Evolutionary conservation across 345 rosid species (phyloP).

Genomic region (Xanthoceras sorbifolium): DNA sequence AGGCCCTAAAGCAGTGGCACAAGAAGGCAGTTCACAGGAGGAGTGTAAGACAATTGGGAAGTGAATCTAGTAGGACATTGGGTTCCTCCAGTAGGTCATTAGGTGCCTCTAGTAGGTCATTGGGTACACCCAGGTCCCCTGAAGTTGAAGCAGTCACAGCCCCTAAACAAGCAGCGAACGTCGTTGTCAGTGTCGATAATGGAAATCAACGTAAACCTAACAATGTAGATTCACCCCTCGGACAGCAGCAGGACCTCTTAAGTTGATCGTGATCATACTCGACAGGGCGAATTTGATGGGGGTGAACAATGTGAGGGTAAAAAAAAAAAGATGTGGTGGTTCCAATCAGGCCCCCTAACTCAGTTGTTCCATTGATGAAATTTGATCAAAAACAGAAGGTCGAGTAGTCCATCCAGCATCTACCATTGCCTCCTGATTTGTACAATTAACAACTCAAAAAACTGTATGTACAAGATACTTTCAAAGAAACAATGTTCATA

Average conservation of each 20-base stretch:
- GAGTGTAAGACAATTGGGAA: too few relatives aligned
- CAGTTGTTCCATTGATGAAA: background rate
- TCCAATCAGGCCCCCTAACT: background rate
- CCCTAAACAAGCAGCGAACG: conserved; percentile 41
- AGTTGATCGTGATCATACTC: conserved; percentile 19
- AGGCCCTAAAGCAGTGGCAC: conserved; percentile 85
- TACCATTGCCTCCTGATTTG: background rate
- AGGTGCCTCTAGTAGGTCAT: conserved; percentile 13
- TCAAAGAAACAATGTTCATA: background rate
- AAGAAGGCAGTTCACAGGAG: conserved; percentile 60
- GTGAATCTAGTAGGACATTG: conserved; percentile 26
- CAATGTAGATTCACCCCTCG: background rate
- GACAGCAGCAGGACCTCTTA: conserved; percentile 30
- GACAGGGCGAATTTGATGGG: background rate
- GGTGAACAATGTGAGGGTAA: background rate
- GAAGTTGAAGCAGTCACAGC: background rate
- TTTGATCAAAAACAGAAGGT: background rate
- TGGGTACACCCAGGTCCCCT: conserved; percentile 13
- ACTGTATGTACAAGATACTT: background rate
- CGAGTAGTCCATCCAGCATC: background rate
- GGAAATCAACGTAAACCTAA: conserved; percentile 22
- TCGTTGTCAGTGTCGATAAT: conserved; percentile 50
- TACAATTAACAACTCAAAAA: background rate
- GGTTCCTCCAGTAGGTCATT: too few relatives aligned
- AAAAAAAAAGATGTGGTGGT: background rate